Conservation (phyloP, 768 basidiomycete genomes). For the Russula sp. region DNA sequence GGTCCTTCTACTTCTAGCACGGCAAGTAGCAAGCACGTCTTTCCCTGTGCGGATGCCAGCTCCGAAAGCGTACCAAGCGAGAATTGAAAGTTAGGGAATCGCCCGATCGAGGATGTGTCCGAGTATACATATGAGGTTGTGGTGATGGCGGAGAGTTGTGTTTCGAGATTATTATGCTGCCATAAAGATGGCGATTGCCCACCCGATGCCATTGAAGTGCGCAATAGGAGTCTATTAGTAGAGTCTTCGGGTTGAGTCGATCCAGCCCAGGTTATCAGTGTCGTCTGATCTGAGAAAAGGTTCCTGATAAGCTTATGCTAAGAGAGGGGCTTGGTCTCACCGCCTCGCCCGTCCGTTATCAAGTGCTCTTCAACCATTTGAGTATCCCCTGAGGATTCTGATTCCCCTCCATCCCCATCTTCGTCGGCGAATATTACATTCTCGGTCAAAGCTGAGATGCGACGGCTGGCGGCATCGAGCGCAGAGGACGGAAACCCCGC, state of each 20-base stretch:
- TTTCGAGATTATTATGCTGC: conserved; percentile 13
- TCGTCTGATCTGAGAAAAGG: conserved; percentile 20
- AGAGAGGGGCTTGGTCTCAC: neutral
- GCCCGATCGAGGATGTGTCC: conserved; percentile 65
- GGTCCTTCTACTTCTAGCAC: conserved; percentile 77
- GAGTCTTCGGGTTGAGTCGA: conserved; percentile 19
- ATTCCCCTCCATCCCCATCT: no score
- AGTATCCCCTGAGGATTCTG: no score
- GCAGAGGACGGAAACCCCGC: conserved; percentile 43
- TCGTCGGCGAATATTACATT: conserved; percentile 63
- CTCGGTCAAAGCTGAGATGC: conserved; percentile 67
- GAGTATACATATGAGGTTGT: conserved; percentile 42
- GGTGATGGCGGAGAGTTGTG: conserved; percentile 40
- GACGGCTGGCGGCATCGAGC: conserved; percentile 61
- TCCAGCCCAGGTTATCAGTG: conserved; percentile 20
- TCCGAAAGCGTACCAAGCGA: conserved; percentile 57
- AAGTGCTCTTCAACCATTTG: conserved; percentile 17
- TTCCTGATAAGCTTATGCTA: neutral
- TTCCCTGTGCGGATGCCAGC: conserved; percentile 43
- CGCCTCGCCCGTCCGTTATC: neutral
- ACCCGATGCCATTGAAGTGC: conserved; percentile 19
- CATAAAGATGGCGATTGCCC: neutral
- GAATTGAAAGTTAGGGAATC: conserved; percentile 75
- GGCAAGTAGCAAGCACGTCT: conserved; percentile 56
- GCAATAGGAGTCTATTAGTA: conserved; percentile 15